These are phyloP conservation scores for Colletotrichum destructivum DNA, from an alignment of 2,329 filamentous ascomycete genomes.

Conservation along the genomic window DNA sequence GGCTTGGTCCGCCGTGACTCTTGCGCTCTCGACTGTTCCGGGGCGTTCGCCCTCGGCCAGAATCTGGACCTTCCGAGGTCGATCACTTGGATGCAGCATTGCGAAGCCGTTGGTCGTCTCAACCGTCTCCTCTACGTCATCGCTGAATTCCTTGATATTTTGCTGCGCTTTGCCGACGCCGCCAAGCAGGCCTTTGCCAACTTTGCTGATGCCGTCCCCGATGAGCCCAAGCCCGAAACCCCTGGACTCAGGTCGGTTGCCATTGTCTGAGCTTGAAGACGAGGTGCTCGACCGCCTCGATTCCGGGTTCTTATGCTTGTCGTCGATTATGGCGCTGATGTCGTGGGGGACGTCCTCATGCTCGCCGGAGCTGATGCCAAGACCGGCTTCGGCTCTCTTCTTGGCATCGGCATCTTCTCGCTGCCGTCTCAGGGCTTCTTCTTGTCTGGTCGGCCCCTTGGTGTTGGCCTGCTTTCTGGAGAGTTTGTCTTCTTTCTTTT, in stretches of 20 bases:
- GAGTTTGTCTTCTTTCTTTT: constrained; percentile 75
- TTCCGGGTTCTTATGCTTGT: constrained; percentile 49
- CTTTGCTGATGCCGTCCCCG: constrained; percentile 65
- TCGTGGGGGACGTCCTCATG: constrained; percentile 69
- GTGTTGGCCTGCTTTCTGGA: constrained; percentile 67
- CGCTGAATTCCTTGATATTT: constrained; percentile 63
- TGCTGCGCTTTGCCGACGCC: constrained; percentile 60
- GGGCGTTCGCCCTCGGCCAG: constrained; percentile 52
- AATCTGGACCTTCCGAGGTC: constrained; percentile 50
- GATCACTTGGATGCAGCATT: constrained; percentile 46
- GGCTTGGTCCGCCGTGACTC: constrained; percentile 21
- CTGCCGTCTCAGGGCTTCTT: constrained; percentile 63
- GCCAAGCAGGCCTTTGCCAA: constrained; percentile 51
- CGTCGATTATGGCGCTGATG: constrained; percentile 61
- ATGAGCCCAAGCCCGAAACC: constrained; percentile 49
- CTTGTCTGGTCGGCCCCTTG: constrained; percentile 66
- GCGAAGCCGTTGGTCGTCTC: constrained; percentile 70
- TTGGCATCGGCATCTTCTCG: constrained; percentile 66
- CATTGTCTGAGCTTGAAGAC: constrained; percentile 43
- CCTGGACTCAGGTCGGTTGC: constrained; percentile 19
- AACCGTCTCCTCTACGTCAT: constrained; percentile 66
- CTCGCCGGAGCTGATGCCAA: constrained; percentile 67
- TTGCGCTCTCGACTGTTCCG: constrained; percentile 20
- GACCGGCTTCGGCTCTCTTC: constrained; percentile 63
- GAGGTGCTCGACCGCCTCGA: constrained; percentile 36